Conservation (phyloP, 768 basidiomycete species). For the Boletus sp. region DNA sequence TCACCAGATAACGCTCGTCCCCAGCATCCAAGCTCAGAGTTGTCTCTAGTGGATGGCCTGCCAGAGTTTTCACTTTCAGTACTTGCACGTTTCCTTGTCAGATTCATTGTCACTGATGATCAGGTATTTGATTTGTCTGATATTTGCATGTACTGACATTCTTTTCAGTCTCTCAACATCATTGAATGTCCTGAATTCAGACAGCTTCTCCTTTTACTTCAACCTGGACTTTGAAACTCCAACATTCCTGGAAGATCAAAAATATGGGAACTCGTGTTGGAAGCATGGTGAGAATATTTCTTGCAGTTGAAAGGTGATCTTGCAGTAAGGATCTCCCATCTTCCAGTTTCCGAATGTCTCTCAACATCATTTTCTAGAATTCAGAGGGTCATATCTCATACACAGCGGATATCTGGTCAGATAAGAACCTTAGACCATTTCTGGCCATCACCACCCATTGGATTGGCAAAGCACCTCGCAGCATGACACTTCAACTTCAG, state of each 20-base stretch:
- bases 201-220: slow-evolving; percentile 23
- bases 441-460: slow-evolving; percentile 15
- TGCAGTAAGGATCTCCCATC: slow-evolving; percentile 10
- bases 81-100: neutral
- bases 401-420: neutral
- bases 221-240: slow-evolving; percentile 18
- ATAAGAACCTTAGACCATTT: neutral
- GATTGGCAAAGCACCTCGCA: neutral
- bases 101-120: no score
- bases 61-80: neutral
- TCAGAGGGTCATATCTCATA: neutral
- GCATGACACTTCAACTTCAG: slow-evolving; percentile 4
- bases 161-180: slow-evolving; percentile 1
- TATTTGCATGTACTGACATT: no score
- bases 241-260: slow-evolving; percentile 28
- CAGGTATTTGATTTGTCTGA: no score
- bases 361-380: neutral
- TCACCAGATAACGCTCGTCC: neutral
- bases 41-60: neutral
- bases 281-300: slow-evolving; percentile 17
- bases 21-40: no score
- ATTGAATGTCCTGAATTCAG: slow-evolving; percentile 23
- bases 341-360: neutral
- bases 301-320: slow-evolving; percentile 19
- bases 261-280: slow-evolving; percentile 19